These are phyloP conservation scores for Musa beccarii DNA, from an alignment of 176 grass and related monocot genomes.

Conservation along the genomic window DNA sequence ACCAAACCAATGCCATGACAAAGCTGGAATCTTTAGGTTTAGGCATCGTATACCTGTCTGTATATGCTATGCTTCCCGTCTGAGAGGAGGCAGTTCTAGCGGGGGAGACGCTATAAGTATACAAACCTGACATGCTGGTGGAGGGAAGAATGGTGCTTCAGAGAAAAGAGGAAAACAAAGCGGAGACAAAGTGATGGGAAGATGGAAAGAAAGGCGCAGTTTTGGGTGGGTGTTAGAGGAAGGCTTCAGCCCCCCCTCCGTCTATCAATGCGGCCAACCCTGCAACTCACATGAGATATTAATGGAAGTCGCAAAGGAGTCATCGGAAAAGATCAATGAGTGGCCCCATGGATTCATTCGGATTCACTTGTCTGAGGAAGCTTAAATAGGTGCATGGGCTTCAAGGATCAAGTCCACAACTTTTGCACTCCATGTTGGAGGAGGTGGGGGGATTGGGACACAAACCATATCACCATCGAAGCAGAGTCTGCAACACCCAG, in stretches of 20 bases:
- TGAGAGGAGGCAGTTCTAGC: slow-evolving; percentile 72
- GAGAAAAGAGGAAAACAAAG: background rate
- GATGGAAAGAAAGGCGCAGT: background rate
- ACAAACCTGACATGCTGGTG: slow-evolving; percentile 74
- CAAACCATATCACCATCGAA: too few species aligned
- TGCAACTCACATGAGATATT: slow-evolving; percentile 22
- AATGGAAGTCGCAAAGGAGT: slow-evolving; percentile 3
- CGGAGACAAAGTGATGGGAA: background rate
- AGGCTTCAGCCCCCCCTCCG: slow-evolving; percentile 12
- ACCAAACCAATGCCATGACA: slow-evolving; percentile 21
- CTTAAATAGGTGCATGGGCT: slow-evolving; percentile 19
- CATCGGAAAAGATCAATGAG: slow-evolving; percentile 8
- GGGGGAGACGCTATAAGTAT: slow-evolving; percentile 70
- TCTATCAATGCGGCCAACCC: slow-evolving; percentile 20
- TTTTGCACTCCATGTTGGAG: background rate
- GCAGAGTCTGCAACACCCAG: too few species aligned
- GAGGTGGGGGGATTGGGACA: too few species aligned
- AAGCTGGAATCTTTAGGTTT: background rate
- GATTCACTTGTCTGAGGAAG: slow-evolving; percentile 1
- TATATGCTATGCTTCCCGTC: slow-evolving; percentile 68
- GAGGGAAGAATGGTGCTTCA: slow-evolving; percentile 1
- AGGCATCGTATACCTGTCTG: slow-evolving; percentile 50
- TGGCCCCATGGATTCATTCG: slow-evolving; percentile 2
- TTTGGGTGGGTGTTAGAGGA: background rate
- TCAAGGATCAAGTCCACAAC: slow-evolving; percentile 13